Evolutionary conservation across 306 rosid species (phyloP), one percentile per base, ranked within the genome.

Genomic region (Dalbergia cultrata): DNA sequence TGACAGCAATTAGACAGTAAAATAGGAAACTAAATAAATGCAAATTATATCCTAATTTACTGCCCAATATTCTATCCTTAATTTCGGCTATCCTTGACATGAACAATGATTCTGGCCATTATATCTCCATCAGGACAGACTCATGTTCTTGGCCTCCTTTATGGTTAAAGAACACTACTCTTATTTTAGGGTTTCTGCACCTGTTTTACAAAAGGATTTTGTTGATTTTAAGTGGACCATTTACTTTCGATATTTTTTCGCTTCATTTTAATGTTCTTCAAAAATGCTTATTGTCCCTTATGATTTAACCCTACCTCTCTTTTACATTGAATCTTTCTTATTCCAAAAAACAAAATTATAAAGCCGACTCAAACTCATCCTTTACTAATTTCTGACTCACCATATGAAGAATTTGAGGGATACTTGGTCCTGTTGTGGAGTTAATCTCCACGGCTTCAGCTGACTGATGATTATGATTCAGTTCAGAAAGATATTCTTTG

Each of bases 351-450:
- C 12, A 19, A 18, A 75, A 22, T 43, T 45, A 49, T 14, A 13
- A 67, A 62, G 13, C 47, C 52, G 74, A 77, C 33, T 63, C 69
- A 67, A 77, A 77, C 56, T 68, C 70, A 72, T 69, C 76, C 57
- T 59, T 35, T 67, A 67, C 44, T 45, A 66, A 72, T 72, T 56
- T 39, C 49, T 67, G 61, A 90, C 98, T 86, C 82, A 93, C 99
- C 89, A 84, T 77, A 76, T 93, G 93, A 81, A 96, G 98, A 88
- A 96, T 89, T 87, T 92, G 98, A 77, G 97, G 95, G 72, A 96
- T 96, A 89, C 98, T 87, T 81, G 93, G 95, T 77, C 89, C 88
- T 44, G 88, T 79, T 80, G 74, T 43, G 66, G 88, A 66, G 80
- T 84, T 88, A 54, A 69, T 72, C 81, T 86, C 87, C 49, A 82